Evolutionary conservation across 208 protist genomes (phyloP).

Genomic region (Polymyxa betae): DNA sequence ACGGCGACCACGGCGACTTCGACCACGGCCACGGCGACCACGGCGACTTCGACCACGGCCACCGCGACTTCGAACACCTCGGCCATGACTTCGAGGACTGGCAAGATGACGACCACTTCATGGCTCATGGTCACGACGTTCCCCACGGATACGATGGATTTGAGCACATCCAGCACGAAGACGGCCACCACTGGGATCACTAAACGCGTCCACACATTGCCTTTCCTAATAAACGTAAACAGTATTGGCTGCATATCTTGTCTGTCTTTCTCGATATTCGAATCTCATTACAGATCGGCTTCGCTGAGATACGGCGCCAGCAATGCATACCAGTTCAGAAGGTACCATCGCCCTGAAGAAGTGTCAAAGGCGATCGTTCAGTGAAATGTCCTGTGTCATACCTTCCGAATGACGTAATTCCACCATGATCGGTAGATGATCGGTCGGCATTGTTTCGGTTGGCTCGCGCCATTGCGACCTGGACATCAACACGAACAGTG

Average conservation of each 20-base stretch:
- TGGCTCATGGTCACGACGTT: background rate
- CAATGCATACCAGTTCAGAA: too few species aligned
- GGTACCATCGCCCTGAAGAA: too few species aligned
- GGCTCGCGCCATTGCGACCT: too few species aligned
- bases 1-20: background rate
- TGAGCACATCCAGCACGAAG: background rate
- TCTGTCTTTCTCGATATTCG: background rate
- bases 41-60: constrained; percentile 5
- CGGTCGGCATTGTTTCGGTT: too few species aligned
- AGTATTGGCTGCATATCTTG: too few species aligned
- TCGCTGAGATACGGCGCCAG: too few species aligned
- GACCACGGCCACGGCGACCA: background rate
- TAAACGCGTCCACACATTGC: background rate
- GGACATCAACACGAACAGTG: too few species aligned
- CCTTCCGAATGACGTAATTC: background rate
- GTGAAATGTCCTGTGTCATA: too few species aligned
- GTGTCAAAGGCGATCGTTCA: too few species aligned
- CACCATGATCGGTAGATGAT: background rate
- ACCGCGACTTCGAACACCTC: background rate
- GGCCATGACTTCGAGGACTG: constrained; percentile 1
- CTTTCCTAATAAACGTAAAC: background rate
- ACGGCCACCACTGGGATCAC: background rate
- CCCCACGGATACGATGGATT: background rate
- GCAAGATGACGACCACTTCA: background rate
- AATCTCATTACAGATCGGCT: too few species aligned